Conservation (phyloP, 108 stramenopile species). For the Cylindrotheca fusiformis region DNA sequence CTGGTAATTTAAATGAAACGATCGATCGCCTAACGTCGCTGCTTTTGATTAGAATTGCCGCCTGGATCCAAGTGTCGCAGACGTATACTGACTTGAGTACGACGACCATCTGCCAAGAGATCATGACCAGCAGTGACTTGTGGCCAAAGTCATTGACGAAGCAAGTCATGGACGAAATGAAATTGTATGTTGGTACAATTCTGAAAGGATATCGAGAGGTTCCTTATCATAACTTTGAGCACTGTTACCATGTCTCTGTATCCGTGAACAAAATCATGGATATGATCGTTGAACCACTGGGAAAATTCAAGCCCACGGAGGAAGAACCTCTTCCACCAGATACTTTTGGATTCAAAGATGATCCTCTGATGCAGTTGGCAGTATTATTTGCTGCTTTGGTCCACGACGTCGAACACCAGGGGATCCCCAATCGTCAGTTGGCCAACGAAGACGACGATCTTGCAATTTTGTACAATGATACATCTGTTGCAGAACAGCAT, state of each 20-base stretch:
- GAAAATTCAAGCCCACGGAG: conserved; percentile 4
- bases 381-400: conserved; percentile 70
- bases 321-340: not conserved
- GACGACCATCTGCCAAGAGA: conserved; percentile 36
- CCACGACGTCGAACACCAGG: conserved; percentile 75
- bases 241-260: conserved; percentile 71
- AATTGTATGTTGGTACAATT: conserved; percentile 38
- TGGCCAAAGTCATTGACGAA: conserved; percentile 36
- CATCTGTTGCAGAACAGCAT: conserved; percentile 70
- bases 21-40: conserved; percentile 61
- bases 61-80: conserved; percentile 42
- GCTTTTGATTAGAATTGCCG: conserved; percentile 61
- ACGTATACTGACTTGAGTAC: conserved; percentile 35
- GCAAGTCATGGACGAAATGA: conserved; percentile 36
- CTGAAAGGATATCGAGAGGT: conserved; percentile 36
- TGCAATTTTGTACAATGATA: conserved; percentile 78
- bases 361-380: conserved; percentile 59
- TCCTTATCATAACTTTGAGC: conserved; percentile 70
- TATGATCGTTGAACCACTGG: conserved; percentile 44
- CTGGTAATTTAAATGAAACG: conserved; percentile 30
- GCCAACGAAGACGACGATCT: conserved; percentile 50
- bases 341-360: conserved; percentile 64
- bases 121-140: conserved; percentile 16
- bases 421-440: conserved; percentile 59
- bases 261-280: conserved; percentile 69